These are phyloP conservation scores for Globisporangium camurandrum DNA, from an alignment of 352 stramenopile species.

Conservation along the genomic window DNA sequence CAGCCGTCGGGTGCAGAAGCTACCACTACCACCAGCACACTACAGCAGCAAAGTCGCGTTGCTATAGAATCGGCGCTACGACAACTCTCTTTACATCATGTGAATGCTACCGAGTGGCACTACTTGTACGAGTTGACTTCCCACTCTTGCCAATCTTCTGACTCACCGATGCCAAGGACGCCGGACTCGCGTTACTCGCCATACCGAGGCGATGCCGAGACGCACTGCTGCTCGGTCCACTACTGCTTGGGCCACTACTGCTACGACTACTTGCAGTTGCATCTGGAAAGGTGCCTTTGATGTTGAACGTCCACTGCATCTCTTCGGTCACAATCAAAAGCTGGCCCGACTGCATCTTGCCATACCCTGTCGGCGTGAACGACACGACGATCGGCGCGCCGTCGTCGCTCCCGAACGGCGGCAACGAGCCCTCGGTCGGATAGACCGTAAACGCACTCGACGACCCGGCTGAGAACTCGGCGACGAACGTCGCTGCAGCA, in stretches of 20 bases:
- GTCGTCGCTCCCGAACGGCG: conserved; percentile 61
- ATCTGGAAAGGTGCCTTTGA: conserved; percentile 84
- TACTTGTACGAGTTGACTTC: no score
- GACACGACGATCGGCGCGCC: conserved; percentile 79
- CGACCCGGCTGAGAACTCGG: conserved; percentile 83
- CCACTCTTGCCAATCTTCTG: no score
- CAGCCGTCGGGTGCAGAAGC: no score
- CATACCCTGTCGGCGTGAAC: conserved; percentile 89
- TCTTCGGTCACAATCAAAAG: conserved; percentile 86
- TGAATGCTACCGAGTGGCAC: no score
- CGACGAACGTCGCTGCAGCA: conserved; percentile 58
- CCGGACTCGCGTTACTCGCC: conserved; percentile 1
- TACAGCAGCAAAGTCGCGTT: no score
- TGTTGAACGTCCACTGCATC: conserved; percentile 91
- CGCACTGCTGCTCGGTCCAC: conserved; percentile 42
- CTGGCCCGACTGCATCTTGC: conserved; percentile 84
- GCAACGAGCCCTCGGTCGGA: conserved; percentile 64
- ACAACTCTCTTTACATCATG: no score
- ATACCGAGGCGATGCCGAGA: conserved; percentile 33
- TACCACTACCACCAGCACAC: no score
- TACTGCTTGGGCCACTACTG: conserved; percentile 23
- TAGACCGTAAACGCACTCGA: conserved; percentile 88
- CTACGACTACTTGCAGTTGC: conserved; percentile 30
- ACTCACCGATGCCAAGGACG: no score
- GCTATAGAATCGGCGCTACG: no score